Conservation (phyloP, 352 stramenopile genomes). For the Phytopythium helicoides region DNA sequence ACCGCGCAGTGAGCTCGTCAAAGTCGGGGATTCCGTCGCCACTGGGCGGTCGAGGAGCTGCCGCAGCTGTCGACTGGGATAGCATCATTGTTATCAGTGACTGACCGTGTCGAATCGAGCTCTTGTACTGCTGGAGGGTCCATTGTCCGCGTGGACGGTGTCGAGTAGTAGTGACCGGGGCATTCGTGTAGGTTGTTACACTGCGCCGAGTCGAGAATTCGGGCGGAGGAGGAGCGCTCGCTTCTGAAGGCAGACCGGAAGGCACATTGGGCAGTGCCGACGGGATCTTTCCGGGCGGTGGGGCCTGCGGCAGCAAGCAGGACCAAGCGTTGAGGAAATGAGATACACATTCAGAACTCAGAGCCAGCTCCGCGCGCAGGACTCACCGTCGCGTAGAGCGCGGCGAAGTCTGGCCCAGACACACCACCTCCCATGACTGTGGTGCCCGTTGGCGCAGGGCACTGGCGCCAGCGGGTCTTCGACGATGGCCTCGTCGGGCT, state of each 20-base stretch:
- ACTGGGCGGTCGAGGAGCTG: slow-evolving; percentile 4
- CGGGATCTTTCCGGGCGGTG: slow-evolving; percentile 37
- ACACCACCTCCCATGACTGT: slow-evolving; percentile 77
- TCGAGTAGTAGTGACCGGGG: slow-evolving; percentile 31
- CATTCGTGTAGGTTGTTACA: slow-evolving; percentile 37
- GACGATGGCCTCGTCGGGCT: slow-evolving; percentile 75
- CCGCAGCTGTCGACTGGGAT: slow-evolving; percentile 6
- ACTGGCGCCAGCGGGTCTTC: slow-evolving; percentile 85
- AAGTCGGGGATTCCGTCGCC: slow-evolving; percentile 80
- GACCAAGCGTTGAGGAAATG: no score
- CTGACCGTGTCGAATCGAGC: not conserved
- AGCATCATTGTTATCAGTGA: not conserved
- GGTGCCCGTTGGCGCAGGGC: slow-evolving; percentile 82
- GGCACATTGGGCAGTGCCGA: slow-evolving; percentile 44
- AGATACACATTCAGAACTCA: slow-evolving; percentile 2
- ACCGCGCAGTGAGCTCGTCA: slow-evolving; percentile 92
- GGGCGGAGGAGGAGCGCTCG: slow-evolving; percentile 11
- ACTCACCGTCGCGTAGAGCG: slow-evolving; percentile 64
- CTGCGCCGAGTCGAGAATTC: slow-evolving; percentile 27
- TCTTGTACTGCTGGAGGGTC: slow-evolving; percentile 11
- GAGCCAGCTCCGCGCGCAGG: not conserved
- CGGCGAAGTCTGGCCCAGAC: slow-evolving; percentile 81
- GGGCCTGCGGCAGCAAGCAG: slow-evolving; percentile 22
- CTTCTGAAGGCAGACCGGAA: slow-evolving; percentile 20
- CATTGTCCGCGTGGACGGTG: slow-evolving; percentile 7